These are phyloP conservation scores for Ogataea nakhonphanomensis DNA, from an alignment of 805 yeast genomes.

Conservation along the genomic window DNA sequence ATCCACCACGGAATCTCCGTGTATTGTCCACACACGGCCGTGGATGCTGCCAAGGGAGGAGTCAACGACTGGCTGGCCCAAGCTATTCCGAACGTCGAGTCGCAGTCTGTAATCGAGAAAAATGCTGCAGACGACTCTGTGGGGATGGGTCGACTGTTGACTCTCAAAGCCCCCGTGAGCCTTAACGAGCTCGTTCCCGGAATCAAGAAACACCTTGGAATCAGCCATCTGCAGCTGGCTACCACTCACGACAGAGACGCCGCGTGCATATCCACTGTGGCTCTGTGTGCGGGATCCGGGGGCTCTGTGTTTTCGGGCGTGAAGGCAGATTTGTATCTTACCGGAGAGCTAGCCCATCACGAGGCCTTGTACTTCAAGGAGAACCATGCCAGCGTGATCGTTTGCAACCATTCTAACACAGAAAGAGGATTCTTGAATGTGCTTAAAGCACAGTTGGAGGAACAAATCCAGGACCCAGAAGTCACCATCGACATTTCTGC, in stretches of 20 bases:
- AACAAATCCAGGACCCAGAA: slow-evolving; percentile 37
- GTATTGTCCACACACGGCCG: slow-evolving; percentile 94
- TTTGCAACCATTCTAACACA: slow-evolving; percentile 88
- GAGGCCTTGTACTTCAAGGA: slow-evolving; percentile 75
- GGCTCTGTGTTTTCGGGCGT: slow-evolving; percentile 66
- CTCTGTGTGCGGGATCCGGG: slow-evolving; percentile 96
- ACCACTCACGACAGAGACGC: slow-evolving; percentile 25
- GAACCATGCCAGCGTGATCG: slow-evolving; percentile 64
- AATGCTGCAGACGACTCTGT: slow-evolving; percentile 45
- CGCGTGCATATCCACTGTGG: slow-evolving; percentile 50
- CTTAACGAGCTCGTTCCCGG: slow-evolving; percentile 44
- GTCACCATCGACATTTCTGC: slow-evolving; percentile 48
- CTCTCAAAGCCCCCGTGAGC: slow-evolving; percentile 40
- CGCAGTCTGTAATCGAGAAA: slow-evolving; percentile 42
- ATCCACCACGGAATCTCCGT: slow-evolving; percentile 80
- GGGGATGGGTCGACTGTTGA: slow-evolving; percentile 80
- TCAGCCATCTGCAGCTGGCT: slow-evolving; percentile 65
- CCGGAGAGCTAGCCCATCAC: slow-evolving; percentile 96
- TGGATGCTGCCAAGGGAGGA: slow-evolving; percentile 90
- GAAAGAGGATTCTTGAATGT: slow-evolving; percentile 77
- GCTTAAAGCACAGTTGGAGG: slow-evolving; percentile 47
- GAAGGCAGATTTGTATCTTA: slow-evolving; percentile 65
- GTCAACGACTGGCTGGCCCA: slow-evolving; percentile 89
- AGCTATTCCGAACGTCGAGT: slow-evolving; percentile 37
- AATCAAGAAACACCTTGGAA: slow-evolving; percentile 51